A percentile compares a stretch with the other conserved stretches of the same genome.
Conservation (phyloP, 208 protist genomes). For the Trichomonas gallinae region DNA sequence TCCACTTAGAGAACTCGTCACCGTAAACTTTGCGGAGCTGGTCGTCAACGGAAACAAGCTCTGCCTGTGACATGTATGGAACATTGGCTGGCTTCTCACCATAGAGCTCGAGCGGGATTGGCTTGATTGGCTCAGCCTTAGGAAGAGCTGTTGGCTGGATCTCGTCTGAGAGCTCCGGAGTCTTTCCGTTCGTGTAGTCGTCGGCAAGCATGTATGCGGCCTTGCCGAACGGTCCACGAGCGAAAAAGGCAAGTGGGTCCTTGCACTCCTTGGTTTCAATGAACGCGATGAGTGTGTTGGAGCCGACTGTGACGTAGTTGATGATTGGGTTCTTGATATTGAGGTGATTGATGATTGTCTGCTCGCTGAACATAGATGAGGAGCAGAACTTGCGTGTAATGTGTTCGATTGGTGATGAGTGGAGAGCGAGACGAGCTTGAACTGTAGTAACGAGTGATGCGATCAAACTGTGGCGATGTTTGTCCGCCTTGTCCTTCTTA, state of each 20-base stretch:
- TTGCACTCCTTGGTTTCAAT: background rate
- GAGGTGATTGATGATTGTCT: background rate
- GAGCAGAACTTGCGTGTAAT: background rate
- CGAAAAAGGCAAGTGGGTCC: background rate
- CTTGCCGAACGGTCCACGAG: background rate
- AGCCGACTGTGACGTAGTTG: background rate
- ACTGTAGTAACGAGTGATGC: background rate
- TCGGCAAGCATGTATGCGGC: background rate
- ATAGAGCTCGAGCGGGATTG: background rate
- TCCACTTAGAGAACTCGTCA: background rate
- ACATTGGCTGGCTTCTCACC: background rate
- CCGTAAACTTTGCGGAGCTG: background rate
- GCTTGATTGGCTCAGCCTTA: background rate
- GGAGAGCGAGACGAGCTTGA: background rate
- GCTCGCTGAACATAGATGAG: background rate
- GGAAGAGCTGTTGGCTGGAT: background rate
- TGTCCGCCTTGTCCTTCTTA: background rate
- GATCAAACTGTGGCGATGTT: background rate
- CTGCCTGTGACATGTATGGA: background rate
- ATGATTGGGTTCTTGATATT: background rate
- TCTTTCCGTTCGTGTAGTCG: background rate
- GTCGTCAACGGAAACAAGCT: background rate
- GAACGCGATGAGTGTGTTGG: background rate
- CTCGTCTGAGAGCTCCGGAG: background rate
- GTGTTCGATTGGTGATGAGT: background rate